phyloP scores from a whole-genome alignment of 108 stramenopile species.

The Discostella pseudostelligera region DNA sequence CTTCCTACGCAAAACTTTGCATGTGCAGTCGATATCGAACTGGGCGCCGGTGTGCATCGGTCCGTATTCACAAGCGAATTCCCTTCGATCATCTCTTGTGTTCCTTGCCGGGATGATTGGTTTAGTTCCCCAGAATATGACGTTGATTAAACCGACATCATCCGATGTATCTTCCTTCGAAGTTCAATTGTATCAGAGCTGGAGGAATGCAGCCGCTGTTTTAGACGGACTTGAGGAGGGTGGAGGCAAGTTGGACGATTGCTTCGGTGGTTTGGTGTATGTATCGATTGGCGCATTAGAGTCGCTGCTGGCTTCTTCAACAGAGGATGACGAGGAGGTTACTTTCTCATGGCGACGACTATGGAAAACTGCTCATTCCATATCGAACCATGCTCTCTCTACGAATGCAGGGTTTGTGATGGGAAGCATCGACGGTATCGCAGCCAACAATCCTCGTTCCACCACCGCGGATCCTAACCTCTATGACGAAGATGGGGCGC shows the following conservation, averaged over 20 bases:
- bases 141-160: constrained; percentile 44
- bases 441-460: constrained; percentile 3
- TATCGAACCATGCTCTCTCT: constrained; percentile 41
- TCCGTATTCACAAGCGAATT: constrained; percentile 97
- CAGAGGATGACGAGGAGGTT: neutral
- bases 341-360: constrained; percentile 27
- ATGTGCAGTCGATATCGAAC: constrained; percentile 91
- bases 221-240: constrained; percentile 77
- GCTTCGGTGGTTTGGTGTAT: constrained; percentile 68
- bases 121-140: constrained; percentile 86
- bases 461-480: constrained; percentile 27
- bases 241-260: constrained; percentile 56
- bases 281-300: constrained; percentile 38
- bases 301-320: neutral
- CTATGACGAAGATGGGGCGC: constrained; percentile 48
- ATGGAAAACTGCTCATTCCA: constrained; percentile 39
- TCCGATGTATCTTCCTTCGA: constrained; percentile 43
- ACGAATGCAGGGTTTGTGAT: constrained; percentile 64
- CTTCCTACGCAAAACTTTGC: constrained; percentile 73
- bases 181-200: constrained; percentile 72
- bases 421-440: constrained; percentile 61
- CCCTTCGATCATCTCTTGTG: constrained; percentile 67
- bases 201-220: constrained; percentile 80
- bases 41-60: constrained; percentile 99
- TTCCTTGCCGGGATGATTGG: constrained; percentile 95